A percentile compares a stretch with the other conserved stretches of the same genome.
These are phyloP conservation scores for Solanum piurae DNA, from an alignment of 257 asterid species.

Conservation along the genomic window DNA sequence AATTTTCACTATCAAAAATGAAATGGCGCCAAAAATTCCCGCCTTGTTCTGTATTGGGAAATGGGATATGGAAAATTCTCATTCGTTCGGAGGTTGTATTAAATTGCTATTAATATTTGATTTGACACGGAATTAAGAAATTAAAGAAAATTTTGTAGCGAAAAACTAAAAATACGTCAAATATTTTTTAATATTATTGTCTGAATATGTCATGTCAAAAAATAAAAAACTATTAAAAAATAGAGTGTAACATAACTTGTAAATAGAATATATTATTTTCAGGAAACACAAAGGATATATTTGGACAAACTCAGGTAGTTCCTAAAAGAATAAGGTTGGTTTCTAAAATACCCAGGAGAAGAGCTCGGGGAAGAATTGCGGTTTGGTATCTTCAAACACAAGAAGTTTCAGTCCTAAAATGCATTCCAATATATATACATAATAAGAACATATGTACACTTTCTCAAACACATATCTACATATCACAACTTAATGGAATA, in stretches of 20 bases:
- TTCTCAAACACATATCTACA: not conserved
- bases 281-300: not conserved
- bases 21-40: slow-evolving; percentile 2
- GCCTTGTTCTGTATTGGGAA: not conserved
- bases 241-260: not conserved
- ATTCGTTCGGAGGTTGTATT: not conserved
- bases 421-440: not conserved
- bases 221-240: too few species aligned
- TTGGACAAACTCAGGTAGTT: not conserved
- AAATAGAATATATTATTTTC: not conserved
- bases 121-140: too few species aligned
- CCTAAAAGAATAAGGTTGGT: not conserved
- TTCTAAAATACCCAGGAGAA: not conserved
- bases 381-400: not conserved
- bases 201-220: too few species aligned
- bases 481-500: slow-evolving; percentile 36
- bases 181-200: too few species aligned
- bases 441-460: not conserved
- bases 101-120: too few species aligned
- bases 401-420: not conserved
- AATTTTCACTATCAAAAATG: not conserved
- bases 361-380: not conserved
- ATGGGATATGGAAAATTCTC: not conserved
- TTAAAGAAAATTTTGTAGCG: too few species aligned
- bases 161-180: too few species aligned